Conservation (phyloP, 257 asterid species). For the Solanum microdontum region DNA sequence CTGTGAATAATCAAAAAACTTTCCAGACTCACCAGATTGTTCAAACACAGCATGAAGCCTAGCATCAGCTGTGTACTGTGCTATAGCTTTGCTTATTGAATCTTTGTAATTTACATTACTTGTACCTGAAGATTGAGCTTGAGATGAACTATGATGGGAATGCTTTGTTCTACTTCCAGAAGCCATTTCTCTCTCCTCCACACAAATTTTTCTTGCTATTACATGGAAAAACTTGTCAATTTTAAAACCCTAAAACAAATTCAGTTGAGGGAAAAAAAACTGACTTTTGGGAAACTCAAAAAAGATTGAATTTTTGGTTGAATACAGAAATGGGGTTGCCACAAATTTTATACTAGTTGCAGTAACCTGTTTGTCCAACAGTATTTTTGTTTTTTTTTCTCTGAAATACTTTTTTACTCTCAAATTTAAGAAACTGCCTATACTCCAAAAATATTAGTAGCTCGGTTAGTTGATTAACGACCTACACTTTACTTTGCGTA, state of each 20-base stretch:
- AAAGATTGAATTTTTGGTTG: neutral
- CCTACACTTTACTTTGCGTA: neutral
- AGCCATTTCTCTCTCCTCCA: conserved; percentile 16
- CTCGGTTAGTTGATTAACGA: neutral
- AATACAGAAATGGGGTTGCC: neutral
- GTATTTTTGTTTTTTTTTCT: neutral
- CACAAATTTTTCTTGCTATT: neutral
- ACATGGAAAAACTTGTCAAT: neutral
- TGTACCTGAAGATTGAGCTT: conserved; percentile 34
- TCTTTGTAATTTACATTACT: conserved; percentile 20
- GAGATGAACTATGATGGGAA: neutral
- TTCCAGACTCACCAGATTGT: conserved; percentile 73
- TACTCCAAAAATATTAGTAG: too few species aligned
- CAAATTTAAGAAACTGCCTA: neutral
- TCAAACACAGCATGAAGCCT: conserved; percentile 80
- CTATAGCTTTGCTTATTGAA: conserved; percentile 53
- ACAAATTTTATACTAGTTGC: neutral
- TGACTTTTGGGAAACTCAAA: neutral
- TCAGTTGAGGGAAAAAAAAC: neutral
- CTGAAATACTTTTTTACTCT: neutral
- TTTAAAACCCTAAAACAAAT: neutral
- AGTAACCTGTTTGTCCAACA: neutral
- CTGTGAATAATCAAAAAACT: conserved; percentile 64
- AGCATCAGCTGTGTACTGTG: conserved; percentile 75
- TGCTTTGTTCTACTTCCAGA: conserved; percentile 29